A percentile compares a stretch with the other conserved stretches of the same genome.
phyloP scores from a whole-genome alignment of 2,329 filamentous ascomycete genomes.

The Rhytidhysteron rufulum region DNA sequence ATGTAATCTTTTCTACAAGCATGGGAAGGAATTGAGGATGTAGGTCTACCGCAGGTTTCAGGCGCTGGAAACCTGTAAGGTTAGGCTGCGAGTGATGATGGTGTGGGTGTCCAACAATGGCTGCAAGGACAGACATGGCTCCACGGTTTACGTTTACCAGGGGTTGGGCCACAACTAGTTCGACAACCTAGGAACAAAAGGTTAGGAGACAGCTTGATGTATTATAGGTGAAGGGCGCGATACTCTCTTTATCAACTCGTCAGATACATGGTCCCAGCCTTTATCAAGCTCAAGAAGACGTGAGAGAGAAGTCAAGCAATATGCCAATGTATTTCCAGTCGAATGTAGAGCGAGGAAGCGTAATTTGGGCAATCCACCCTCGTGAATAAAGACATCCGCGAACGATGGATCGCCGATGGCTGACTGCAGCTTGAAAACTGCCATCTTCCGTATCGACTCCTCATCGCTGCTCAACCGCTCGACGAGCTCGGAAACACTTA shows the following conservation, averaged over 20 bases:
- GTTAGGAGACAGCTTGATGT: constrained; percentile 1
- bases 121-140: constrained; percentile 93
- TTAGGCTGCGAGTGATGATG: constrained; percentile 52
- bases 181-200: constrained; percentile 59
- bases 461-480: constrained; percentile 60
- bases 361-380: constrained; percentile 78
- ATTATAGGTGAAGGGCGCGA: constrained; percentile 15
- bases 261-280: constrained; percentile 87
- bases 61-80: constrained; percentile 79
- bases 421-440: constrained; percentile 94
- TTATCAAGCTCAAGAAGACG: constrained; percentile 92
- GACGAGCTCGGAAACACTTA: constrained; percentile 56
- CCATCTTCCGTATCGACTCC: constrained; percentile 96
- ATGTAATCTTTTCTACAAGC: constrained; percentile 85
- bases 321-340: constrained; percentile 90
- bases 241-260: constrained; percentile 66
- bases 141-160: constrained; percentile 96
- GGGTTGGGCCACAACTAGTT: constrained; percentile 90
- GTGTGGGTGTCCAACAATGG: constrained; percentile 83
- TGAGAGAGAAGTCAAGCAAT: constrained; percentile 84
- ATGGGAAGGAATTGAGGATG: constrained; percentile 94
- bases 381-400: constrained; percentile 91
- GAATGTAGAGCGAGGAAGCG: constrained; percentile 79
- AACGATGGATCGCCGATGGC: constrained; percentile 95
- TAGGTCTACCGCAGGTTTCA: constrained; percentile 86